Evolutionary conservation across 2,329 filamentous ascomycete species (phyloP), one percentile per base, ranked within the genome.

Genomic region (Cercospora sp.): DNA sequence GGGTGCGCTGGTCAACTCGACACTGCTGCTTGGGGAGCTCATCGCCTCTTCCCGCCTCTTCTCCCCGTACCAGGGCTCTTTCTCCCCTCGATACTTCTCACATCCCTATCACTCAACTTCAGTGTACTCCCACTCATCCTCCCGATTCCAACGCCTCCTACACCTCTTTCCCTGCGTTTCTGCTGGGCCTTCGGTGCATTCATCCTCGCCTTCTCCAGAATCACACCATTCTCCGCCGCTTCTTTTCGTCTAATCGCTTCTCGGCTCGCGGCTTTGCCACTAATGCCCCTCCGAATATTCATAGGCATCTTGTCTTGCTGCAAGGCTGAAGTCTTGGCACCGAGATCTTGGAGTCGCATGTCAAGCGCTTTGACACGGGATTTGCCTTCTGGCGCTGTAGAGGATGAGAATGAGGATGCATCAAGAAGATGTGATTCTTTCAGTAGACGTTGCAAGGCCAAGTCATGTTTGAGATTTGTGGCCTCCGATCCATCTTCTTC

Each of bases 231-330:
- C 83, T 98, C 94, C 76, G 86, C 88, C 1, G 95, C 95, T 78
- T 97, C 92, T 48, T 83, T 84, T 42, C 94, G 84, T 62, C 94
- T 83, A 81, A 86, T 91, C 12, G 86, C 82, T 78, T 97, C 94
- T 67, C 87, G 87, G 30, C 83, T 80, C 1, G 79, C 83, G 23
- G 87, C 87, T 63, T 93, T 92, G 1, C 86, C 85, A 16, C 83
- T 82, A 68, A 98, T 97, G n/a, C 94, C 94, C 80, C 91, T 93
- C 67, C 93, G 87, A 77, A 94, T 90, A 51, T 88, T 82, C 85
- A 96, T 91, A 18, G 95, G 94, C 93, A 98, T 97, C 74, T 90
- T 94, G 67, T 90, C 86, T 80, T 96, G 94, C 66, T 85, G 85
- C 72, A 90, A 89, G 58, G 96, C 85, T 20, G 91, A 93, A 6